Evolutionary conservation across 805 yeast species (phyloP), one percentile per base, ranked within the genome.

Genomic region (Candida vaughaniae): DNA sequence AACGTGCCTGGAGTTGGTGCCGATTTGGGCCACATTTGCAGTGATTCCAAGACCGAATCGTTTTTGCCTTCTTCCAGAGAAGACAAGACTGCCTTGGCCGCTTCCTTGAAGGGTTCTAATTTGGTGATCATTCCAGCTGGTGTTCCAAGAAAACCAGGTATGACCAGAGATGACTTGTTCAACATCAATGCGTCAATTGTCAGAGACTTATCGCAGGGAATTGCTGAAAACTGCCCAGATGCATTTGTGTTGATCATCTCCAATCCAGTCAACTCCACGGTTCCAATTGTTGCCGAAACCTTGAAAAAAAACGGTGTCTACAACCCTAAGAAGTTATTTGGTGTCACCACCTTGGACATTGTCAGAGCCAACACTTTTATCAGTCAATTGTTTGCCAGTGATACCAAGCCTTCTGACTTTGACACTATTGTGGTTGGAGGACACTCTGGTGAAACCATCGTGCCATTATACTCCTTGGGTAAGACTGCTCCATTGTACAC

Each of bases 401-500:
- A 64, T 20, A 45, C 70, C 37, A 64, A 68, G 45, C 71, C 78
- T 45, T 72, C 85, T 35, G 68, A 74, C 47, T 73, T 68, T 47
- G 74, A 73, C 49, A 69, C 87, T 38, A 81, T 88, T 15, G 96
- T 90, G 36, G 71, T 89, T 49, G 97, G 96, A 45, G 97, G 97
- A 36, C 97, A 89, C 72, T 86, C 95, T 22, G 96, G 96, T 47
- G 91, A 84, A 58, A 89, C 96, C 33, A 89, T 89, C 56, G 93
- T 89, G 28, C 97, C 97, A 37, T 72, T 89, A 49, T 77, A 82
- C 59, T 75, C 89, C 25, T 43, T 66, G 23, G 65, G 71, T 31
- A 41, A 51, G 39, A 54, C 73, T 36, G 56, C 53, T 46, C 17
- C 49, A 6, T 59, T 49, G 50, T 67, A 51, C 49, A 53, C 57